A percentile compares a stretch with the other conserved stretches of the same genome.
Evolutionary conservation across 495 filamentous ascomycete species (phyloP).

Genomic region (Aspergillus cavernicola): DNA sequence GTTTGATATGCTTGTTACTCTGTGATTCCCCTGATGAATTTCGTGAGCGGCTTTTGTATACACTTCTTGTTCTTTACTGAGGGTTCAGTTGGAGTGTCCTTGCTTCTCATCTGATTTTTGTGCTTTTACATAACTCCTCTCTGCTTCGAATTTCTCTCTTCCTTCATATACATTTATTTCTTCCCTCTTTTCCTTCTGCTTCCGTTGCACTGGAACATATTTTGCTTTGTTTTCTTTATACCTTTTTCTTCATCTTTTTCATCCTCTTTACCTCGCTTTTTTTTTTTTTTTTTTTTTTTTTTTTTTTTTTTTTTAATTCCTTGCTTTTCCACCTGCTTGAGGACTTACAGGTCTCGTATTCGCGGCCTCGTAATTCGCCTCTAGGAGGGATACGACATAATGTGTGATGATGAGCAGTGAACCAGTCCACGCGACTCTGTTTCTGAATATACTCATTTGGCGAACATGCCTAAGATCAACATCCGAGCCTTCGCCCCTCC

Average conservation of each 20-base stretch:
- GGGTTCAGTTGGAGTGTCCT: too few species aligned
- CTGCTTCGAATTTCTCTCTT: not conserved
- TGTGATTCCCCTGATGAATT: not conserved
- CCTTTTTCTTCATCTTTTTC: not conserved
- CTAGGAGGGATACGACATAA: constrained; percentile 23
- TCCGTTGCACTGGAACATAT: not conserved
- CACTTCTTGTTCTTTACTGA: too few species aligned
- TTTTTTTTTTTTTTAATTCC: not conserved
- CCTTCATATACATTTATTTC: constrained; percentile 7
- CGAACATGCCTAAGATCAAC: constrained; percentile 11
- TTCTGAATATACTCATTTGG: constrained; percentile 21
- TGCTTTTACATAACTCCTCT: constrained; percentile 14
- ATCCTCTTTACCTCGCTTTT: not conserved
- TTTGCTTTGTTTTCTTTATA: not conserved
- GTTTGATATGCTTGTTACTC: constrained; percentile 19
- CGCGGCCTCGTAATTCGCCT: constrained; percentile 9
- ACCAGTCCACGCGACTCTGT: constrained; percentile 17
- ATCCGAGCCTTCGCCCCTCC: not conserved
- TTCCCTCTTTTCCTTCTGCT: constrained; percentile 9
- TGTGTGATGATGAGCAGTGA: constrained; percentile 26
- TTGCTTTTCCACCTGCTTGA: not conserved
- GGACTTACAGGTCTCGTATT: not conserved
- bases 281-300: constrained; percentile 9
- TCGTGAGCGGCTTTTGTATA: too few species aligned
- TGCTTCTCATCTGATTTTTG: constrained; percentile 8